Conservation (phyloP, 176 grass and related monocot genomes). For the Raddia guianensis region DNA sequence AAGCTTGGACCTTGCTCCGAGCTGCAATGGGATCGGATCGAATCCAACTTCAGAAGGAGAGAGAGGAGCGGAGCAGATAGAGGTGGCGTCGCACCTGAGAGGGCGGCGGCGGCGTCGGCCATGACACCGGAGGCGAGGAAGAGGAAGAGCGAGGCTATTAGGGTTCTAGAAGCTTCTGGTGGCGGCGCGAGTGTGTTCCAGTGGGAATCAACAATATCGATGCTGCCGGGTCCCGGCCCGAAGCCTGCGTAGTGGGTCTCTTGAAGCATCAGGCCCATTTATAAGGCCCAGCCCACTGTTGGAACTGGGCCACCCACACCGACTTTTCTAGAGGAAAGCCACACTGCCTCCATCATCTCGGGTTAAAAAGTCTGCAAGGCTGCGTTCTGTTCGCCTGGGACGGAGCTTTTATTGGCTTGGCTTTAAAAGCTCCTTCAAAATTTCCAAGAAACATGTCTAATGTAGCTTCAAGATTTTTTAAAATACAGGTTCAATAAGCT, state of each 20-base stretch:
- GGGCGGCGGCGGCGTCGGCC: slow-evolving; percentile 42
- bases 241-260: neutral
- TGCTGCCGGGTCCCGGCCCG: no score
- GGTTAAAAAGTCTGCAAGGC: no score
- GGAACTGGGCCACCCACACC: no score
- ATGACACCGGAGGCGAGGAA: neutral
- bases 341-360: no score
- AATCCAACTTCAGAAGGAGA: neutral
- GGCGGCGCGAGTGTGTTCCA: neutral
- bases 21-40: slow-evolving; percentile 36
- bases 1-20: slow-evolving; percentile 74
- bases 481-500: no score
- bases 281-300: neutral
- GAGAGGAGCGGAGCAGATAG: neutral
- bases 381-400: no score
- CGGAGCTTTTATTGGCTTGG: no score
- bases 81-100: slow-evolving; percentile 29
- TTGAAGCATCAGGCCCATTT: neutral
- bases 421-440: no score
- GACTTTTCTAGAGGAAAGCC: no score
- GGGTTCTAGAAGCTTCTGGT: slow-evolving; percentile 26
- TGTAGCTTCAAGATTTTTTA: no score
- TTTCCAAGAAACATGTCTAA: no score
- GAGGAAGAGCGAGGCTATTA: neutral
- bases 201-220: neutral